Evolutionary conservation across 441 rosid species (phyloP), one percentile per base, ranked within the genome.

Genomic region (Gossypium trilobum): DNA sequence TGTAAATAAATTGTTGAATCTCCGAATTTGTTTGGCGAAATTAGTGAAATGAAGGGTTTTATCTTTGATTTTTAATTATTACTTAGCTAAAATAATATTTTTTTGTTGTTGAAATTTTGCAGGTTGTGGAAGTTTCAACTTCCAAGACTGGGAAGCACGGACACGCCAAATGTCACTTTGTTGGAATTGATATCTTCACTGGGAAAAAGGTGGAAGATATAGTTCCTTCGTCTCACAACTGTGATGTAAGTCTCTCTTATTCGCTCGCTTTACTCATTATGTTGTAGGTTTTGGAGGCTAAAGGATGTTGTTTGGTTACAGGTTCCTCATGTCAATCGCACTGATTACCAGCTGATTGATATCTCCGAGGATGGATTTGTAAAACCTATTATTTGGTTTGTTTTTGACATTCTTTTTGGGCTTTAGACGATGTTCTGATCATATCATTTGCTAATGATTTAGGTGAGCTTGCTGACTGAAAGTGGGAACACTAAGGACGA

Each of bases 141-240:
- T 95, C 99, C 20, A 92, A 95, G 80, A 91, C 95, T 2, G 98
- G 99, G 1, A 95, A 92, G 93, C 99, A 92, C 17, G 98, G 98
- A 57, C 99, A 95, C 39, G 98, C 99, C 0, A 91, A 91, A 72
- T 95, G 99, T 71, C 99, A 95, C 81, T 95, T 95, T 71, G 96
- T 92, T 56, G 99, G 71, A 13, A 91, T 95, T 73, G 99, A 92
- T 77, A 95, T 95, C 74, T 95, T 95, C 85, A 92, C 80, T 70
- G 89, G 85, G 27, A 92, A 92, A 85, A 95, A 89, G 84, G 97
- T 95, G 1, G 98, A 95, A 75, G 97, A 95, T 85, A 95, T 91
- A 36, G 99, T 95, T 73, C 97, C 97, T 19, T 95, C 97, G 44
- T 95, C 97, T 73, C 97, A 95, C 86, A 92, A 94, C 31, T 92